Evolutionary conservation across 2,329 filamentous ascomycete genomes (phyloP).

Genomic region (Metarhizium humberi): DNA sequence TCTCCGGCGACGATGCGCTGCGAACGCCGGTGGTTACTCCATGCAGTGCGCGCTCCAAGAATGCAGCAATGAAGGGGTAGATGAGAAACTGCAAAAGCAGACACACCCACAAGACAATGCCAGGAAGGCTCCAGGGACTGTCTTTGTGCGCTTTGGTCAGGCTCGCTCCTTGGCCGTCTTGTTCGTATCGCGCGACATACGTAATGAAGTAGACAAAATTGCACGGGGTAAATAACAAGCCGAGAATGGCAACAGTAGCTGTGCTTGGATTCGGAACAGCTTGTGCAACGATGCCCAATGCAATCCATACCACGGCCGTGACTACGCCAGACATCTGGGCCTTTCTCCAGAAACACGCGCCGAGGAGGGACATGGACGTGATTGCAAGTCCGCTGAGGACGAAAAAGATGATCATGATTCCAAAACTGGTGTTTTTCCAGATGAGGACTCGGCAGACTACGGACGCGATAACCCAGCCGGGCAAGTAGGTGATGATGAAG

Average conservation of each 20-base stretch:
- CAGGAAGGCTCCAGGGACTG: slow-evolving; percentile 60
- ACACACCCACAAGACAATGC: slow-evolving; percentile 66
- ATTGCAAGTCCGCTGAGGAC: slow-evolving; percentile 64
- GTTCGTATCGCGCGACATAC: slow-evolving; percentile 71
- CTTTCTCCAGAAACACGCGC: slow-evolving; percentile 69
- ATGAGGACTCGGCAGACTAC: slow-evolving; percentile 18
- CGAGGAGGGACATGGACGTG: slow-evolving; percentile 66
- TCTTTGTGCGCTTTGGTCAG: slow-evolving; percentile 54
- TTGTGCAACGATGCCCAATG: slow-evolving; percentile 75
- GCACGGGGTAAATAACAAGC: slow-evolving; percentile 75
- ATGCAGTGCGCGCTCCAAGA: slow-evolving; percentile 51
- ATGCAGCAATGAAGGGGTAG: slow-evolving; percentile 62
- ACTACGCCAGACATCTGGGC: slow-evolving; percentile 74
- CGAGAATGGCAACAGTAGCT: slow-evolving; percentile 57
- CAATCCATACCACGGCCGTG: slow-evolving; percentile 57
- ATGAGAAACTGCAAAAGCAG: slow-evolving; percentile 57
- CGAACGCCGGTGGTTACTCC: slow-evolving; percentile 40
- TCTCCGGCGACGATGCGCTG: slow-evolving; percentile 15
- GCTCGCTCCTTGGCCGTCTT: slow-evolving; percentile 44
- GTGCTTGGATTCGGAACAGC: slow-evolving; percentile 55
- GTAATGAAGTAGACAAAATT: slow-evolving; percentile 78
- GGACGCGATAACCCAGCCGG: slow-evolving; percentile 29
- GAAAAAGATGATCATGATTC: slow-evolving; percentile 60
- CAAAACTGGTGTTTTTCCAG: slow-evolving; percentile 39
- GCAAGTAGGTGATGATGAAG: slow-evolving; percentile 57